These are phyloP conservation scores for Sextonia rubra DNA, from an alignment of 164 flowering plant genomes.

Conservation along the genomic window DNA sequence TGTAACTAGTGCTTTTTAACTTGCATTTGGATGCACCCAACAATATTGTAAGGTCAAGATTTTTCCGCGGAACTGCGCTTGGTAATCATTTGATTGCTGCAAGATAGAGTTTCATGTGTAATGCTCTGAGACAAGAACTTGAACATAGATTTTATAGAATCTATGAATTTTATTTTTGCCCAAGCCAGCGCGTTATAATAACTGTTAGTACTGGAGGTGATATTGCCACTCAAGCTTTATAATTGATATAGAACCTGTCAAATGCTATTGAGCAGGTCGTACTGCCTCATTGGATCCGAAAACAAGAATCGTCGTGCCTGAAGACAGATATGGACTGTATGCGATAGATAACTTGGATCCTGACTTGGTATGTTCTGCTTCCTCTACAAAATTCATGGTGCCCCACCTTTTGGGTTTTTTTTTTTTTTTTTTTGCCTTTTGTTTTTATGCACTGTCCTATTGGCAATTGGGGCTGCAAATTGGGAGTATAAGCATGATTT, in stretches of 20 bases:
- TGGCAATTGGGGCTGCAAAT: no score
- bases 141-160: no score
- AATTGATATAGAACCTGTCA: background rate
- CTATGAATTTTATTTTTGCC: background rate
- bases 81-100: background rate
- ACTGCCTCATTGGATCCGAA: slow-evolving; percentile 65
- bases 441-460: no score
- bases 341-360: slow-evolving; percentile 94
- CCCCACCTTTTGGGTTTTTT: no score
- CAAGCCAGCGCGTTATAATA: background rate
- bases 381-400: background rate
- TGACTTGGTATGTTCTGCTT: slow-evolving; percentile 57
- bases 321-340: slow-evolving; percentile 81
- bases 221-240: background rate
- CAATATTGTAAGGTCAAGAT: no score
- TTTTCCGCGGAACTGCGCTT: background rate
- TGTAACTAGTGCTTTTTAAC: background rate
- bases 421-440: no score
- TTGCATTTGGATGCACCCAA: no score
- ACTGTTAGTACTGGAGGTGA: background rate
- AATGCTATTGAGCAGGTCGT: slow-evolving; percentile 44
- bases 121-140: no score
- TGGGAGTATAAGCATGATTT: no score
- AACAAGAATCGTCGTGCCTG: slow-evolving; percentile 62
- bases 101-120: no score